phyloP scores from a whole-genome alignment of 176 grass and related monocot species.

The Metroxylon sagu region DNA sequence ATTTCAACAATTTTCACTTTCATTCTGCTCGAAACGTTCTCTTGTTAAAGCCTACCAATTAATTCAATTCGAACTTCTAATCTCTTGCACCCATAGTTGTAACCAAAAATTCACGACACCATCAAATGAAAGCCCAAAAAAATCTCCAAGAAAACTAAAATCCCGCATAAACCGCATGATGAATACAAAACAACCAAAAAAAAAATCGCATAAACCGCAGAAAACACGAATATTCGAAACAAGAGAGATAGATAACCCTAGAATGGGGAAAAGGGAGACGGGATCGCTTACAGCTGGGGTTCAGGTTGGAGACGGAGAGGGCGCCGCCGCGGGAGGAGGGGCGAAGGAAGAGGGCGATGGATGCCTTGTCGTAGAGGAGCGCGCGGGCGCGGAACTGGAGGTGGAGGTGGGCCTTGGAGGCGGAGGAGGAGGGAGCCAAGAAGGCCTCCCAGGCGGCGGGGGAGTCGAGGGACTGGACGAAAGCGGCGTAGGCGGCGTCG shows the following conservation, averaged over 20 bases:
- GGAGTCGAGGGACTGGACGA: conserved; percentile 47
- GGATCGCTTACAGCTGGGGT: conserved; percentile 26
- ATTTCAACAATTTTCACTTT: no score
- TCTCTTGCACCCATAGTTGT: no score
- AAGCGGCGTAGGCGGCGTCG: conserved; percentile 51
- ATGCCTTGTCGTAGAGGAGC: conserved; percentile 94
- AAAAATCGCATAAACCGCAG: no score
- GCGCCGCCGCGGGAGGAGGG: neutral
- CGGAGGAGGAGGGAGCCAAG: conserved; percentile 30
- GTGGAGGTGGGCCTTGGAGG: conserved; percentile 47
- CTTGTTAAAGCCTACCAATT: no score
- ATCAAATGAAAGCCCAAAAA: no score
- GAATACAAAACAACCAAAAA: no score
- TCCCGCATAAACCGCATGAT: no score
- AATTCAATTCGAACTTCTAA: no score
- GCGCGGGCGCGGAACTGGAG: conserved; percentile 77
- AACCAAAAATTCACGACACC: no score
- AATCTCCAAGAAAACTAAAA: no score
- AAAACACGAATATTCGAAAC: no score
- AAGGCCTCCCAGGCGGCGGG: conserved; percentile 75
- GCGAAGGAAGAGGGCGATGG: conserved; percentile 31
- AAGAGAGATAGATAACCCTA: conserved; percentile 2
- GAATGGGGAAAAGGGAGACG: conserved; percentile 1
- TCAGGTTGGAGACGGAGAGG: conserved; percentile 11
- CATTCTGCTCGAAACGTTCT: no score